Percentiles rank a stretch among this genome's conserved stretches.
Conservation (phyloP, 225 moss, liverwort and hornwort species). For the Asterella californica region DNA sequence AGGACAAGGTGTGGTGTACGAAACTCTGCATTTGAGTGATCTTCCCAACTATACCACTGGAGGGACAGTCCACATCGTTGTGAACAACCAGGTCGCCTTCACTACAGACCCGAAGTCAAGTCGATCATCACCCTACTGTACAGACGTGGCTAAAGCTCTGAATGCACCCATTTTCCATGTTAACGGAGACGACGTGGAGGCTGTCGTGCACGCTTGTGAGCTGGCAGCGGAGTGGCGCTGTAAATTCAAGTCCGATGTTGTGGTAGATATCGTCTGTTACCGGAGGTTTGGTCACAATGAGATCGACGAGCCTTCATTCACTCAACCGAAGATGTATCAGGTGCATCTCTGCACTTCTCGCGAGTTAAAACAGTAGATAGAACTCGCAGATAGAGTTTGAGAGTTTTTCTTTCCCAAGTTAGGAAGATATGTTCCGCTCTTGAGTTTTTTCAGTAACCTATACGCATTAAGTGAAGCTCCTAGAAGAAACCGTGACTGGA, state of each 20-base stretch:
- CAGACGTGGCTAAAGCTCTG: slow-evolving; percentile 85
- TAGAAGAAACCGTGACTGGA: too few relatives aligned
- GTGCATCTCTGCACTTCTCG: slow-evolving; percentile 44
- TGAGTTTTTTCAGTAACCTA: too few relatives aligned
- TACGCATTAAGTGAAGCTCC: too few relatives aligned
- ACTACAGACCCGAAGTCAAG: slow-evolving; percentile 92
- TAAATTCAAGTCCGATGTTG: slow-evolving; percentile 67
- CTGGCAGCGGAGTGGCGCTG: slow-evolving; percentile 79
- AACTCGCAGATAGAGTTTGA: not conserved
- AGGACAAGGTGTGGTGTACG: slow-evolving; percentile 89
- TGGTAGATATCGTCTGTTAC: slow-evolving; percentile 93
- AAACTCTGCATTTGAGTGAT: slow-evolving; percentile 86
- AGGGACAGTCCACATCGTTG: slow-evolving; percentile 78
- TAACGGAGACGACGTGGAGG: slow-evolving; percentile 94
- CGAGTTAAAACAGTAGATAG: not conserved
- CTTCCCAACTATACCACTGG: slow-evolving; percentile 84
- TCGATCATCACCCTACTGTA: slow-evolving; percentile 87
- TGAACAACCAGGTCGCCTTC: slow-evolving; percentile 96
- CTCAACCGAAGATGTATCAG: slow-evolving; percentile 90
- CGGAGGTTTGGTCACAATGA: slow-evolving; percentile 95
- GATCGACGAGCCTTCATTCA: slow-evolving; percentile 93
- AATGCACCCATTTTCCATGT: slow-evolving; percentile 89
- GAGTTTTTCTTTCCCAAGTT: not conserved
- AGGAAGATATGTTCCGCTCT: too few relatives aligned
- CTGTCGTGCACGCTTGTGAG: slow-evolving; percentile 73